Evolutionary conservation across 306 rosid species (phyloP).

Genomic region (Sicyos baderoa): DNA sequence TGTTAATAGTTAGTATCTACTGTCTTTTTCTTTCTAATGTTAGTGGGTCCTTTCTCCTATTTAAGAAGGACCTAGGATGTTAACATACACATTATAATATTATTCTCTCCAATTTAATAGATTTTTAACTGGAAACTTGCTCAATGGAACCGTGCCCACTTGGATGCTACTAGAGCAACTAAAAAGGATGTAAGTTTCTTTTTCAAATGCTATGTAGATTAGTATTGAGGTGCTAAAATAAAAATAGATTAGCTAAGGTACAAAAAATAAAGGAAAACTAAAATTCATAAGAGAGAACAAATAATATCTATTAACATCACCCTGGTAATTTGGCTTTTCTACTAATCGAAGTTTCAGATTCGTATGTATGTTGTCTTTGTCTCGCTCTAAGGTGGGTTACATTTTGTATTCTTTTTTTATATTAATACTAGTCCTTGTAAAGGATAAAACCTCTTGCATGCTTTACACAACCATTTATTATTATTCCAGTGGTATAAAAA

Average conservation of each 20-base stretch:
- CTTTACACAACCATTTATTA: neutral
- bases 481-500: neutral
- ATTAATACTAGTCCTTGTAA: neutral
- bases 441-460: neutral
- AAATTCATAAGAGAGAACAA: neutral
- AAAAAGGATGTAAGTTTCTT: no score
- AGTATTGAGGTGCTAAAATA: neutral
- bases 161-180: constrained; percentile 21
- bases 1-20: no score
- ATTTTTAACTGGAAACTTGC: constrained; percentile 34
- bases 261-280: neutral
- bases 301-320: neutral
- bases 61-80: no score
- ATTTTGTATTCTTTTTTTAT: no score
- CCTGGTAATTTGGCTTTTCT: no score
- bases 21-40: neutral
- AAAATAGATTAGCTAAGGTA: no score
- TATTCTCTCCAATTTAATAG: constrained; percentile 17
- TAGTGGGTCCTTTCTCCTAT: neutral
- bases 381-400: no score
- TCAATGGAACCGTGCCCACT: constrained; percentile 33
- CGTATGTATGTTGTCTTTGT: no score
- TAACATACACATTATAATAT: no score
- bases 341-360: no score
- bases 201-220: neutral